These are phyloP conservation scores for Aspergillus fumigatus DNA, from an alignment of 2,329 filamentous ascomycete species.

Conservation along the genomic window DNA sequence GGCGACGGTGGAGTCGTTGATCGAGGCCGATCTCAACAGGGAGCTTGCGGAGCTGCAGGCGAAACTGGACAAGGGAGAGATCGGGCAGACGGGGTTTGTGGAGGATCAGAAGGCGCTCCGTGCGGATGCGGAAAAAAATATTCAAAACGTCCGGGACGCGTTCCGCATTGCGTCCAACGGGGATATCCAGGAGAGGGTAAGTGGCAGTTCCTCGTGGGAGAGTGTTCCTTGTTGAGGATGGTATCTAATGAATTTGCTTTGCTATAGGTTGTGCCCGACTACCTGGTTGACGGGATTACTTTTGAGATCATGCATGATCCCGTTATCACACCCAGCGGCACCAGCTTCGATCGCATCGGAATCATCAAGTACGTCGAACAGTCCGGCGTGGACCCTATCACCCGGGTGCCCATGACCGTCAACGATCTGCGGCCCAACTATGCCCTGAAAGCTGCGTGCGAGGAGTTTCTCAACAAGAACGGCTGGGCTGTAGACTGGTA, in stretches of 20 bases:
- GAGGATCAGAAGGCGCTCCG: conserved; percentile 60
- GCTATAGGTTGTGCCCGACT: conserved; percentile 43
- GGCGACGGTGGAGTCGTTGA: conserved; percentile 36
- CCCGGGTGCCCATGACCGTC: conserved; percentile 65
- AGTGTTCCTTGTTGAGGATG: not conserved
- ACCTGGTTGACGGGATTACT: conserved; percentile 46
- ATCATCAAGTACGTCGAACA: conserved; percentile 81
- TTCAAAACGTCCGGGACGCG: conserved; percentile 42
- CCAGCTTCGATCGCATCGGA: conserved; percentile 82
- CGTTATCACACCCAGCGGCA: conserved; percentile 65
- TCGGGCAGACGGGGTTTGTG: conserved; percentile 61
- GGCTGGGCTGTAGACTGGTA: conserved; percentile 93
- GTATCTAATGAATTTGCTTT: conserved; percentile 8
- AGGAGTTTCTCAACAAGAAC: conserved; percentile 79
- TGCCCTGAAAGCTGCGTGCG: conserved; percentile 73
- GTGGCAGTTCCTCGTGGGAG: conserved; percentile 9
- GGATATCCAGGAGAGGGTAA: conserved; percentile 41
- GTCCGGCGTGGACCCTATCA: conserved; percentile 73
- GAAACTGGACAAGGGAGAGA: conserved; percentile 34
- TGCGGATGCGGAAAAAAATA: conserved; percentile 45
- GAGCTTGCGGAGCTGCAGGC: conserved; percentile 34
- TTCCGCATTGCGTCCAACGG: conserved; percentile 40
- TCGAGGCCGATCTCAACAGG: conserved; percentile 36
- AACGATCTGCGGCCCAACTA: conserved; percentile 77
- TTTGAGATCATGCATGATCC: conserved; percentile 51